Conservation (phyloP, 257 asterid species). For the Misopates orontium region DNA sequence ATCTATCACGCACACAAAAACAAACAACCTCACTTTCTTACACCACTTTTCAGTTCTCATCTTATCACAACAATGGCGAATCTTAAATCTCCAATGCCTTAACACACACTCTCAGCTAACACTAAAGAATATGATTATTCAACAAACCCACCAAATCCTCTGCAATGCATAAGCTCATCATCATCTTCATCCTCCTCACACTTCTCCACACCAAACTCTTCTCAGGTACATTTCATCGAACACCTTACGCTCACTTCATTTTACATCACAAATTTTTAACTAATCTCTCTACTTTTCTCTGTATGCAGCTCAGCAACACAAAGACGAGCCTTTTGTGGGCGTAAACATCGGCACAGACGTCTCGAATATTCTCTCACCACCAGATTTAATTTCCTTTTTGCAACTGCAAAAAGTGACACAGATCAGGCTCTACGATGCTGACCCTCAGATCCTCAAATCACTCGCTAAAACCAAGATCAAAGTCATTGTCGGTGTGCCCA, state of each 20-base stretch:
- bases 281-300: not conserved
- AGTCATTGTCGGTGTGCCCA: constrained; percentile 87
- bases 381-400: constrained; percentile 68
- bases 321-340: constrained; percentile 82
- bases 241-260: not conserved
- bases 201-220: constrained; percentile 29
- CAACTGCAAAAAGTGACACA: constrained; percentile 76
- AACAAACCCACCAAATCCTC: too few species aligned
- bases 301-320: constrained; percentile 49
- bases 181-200: constrained; percentile 26
- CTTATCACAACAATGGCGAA: constrained; percentile 25
- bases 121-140: constrained; percentile 73
- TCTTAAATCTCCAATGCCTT: constrained; percentile 35
- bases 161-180: too few species aligned
- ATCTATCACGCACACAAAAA: constrained; percentile 25
- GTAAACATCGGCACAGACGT: constrained; percentile 93
- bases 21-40: constrained; percentile 28
- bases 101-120: constrained; percentile 37
- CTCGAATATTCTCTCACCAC: constrained; percentile 58
- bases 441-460: constrained; percentile 65
- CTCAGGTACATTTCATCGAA: constrained; percentile 42
- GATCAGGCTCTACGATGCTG: constrained; percentile 85
- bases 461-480: constrained; percentile 83
- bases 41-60: constrained; percentile 14
- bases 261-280: not conserved